Conservation (phyloP, 257 asterid species). For the Scutellaria minor region DNA sequence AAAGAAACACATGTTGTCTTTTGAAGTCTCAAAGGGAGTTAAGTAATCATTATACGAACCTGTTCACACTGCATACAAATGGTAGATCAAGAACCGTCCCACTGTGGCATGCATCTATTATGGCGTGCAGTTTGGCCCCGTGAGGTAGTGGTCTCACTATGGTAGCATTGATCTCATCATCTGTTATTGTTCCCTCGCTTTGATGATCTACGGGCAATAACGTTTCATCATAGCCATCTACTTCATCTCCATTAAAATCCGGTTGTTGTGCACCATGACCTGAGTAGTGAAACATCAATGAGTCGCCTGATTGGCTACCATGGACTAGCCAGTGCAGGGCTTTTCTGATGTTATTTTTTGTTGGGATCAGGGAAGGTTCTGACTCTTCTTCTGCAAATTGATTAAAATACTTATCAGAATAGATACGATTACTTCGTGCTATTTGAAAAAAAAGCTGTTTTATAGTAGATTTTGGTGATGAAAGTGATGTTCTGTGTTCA, state of each 20-base stretch:
- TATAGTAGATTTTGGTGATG: not conserved
- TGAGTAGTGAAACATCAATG: conserved; percentile 62
- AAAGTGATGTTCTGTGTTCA: not conserved
- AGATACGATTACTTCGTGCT: conserved; percentile 1
- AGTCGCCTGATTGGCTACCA: conserved; percentile 66
- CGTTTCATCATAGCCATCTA: conserved; percentile 61
- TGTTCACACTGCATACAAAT: conserved; percentile 54
- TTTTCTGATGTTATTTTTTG: conserved; percentile 54
- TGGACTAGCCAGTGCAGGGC: conserved; percentile 67
- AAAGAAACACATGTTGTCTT: not conserved
- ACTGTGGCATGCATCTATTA: conserved; percentile 67
- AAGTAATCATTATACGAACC: conserved; percentile 36
- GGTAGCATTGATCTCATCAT: conserved; percentile 65
- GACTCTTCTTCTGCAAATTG: conserved; percentile 54
- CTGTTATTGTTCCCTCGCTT: conserved; percentile 52
- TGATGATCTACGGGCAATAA: conserved; percentile 65
- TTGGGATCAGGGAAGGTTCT: conserved; percentile 52
- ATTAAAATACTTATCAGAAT: conserved; percentile 26
- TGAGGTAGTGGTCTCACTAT: conserved; percentile 61
- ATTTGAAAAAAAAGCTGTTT: conserved; percentile 1
- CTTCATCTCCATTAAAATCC: conserved; percentile 52
- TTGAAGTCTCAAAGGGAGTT: not conserved
- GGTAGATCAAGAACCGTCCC: conserved; percentile 70
- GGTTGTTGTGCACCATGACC: conserved; percentile 61
- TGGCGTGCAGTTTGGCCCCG: conserved; percentile 63